phyloP scores from a whole-genome alignment of 176 grass and related monocot genomes.

The Carex littledalei region DNA sequence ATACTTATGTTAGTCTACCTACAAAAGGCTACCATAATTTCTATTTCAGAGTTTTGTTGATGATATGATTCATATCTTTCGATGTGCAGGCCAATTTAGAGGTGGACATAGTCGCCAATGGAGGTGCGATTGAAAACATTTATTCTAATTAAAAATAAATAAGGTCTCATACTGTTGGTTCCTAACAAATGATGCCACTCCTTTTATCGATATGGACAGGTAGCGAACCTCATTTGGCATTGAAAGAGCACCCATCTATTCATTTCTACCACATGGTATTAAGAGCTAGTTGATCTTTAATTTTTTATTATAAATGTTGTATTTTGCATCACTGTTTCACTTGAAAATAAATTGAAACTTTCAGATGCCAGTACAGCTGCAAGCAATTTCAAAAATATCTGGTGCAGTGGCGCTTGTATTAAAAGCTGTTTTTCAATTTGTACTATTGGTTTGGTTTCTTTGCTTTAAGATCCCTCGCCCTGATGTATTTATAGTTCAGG shows the following conservation, averaged over 20 bases:
- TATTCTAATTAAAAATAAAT: neutral
- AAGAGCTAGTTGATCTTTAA: neutral
- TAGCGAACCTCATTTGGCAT: slow-evolving; percentile 70
- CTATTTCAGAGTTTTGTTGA: neutral
- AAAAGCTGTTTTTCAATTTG: slow-evolving; percentile 77
- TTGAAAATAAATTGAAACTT: neutral
- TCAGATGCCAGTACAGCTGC: slow-evolving; percentile 71
- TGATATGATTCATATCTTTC: neutral
- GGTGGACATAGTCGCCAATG: slow-evolving; percentile 92
- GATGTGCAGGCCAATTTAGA: slow-evolving; percentile 64
- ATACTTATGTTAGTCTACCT: neutral
- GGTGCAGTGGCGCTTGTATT: slow-evolving; percentile 64
- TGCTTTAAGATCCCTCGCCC: slow-evolving; percentile 81
- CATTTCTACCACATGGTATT: slow-evolving; percentile 81
- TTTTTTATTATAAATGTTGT: neutral
- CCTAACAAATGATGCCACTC: neutral
- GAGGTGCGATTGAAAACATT: slow-evolving; percentile 41
- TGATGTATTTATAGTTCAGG: slow-evolving; percentile 86
- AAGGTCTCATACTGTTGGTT: neutral
- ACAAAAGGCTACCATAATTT: neutral
- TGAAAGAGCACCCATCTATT: slow-evolving; percentile 66
- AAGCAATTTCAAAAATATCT: slow-evolving; percentile 81
- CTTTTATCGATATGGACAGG: slow-evolving; percentile 44
- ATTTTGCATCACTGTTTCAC: neutral
- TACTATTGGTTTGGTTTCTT: slow-evolving; percentile 74